These are phyloP conservation scores for Rhamnella rubrinervis DNA, from an alignment of 331 rosid species.

Conservation along the genomic window DNA sequence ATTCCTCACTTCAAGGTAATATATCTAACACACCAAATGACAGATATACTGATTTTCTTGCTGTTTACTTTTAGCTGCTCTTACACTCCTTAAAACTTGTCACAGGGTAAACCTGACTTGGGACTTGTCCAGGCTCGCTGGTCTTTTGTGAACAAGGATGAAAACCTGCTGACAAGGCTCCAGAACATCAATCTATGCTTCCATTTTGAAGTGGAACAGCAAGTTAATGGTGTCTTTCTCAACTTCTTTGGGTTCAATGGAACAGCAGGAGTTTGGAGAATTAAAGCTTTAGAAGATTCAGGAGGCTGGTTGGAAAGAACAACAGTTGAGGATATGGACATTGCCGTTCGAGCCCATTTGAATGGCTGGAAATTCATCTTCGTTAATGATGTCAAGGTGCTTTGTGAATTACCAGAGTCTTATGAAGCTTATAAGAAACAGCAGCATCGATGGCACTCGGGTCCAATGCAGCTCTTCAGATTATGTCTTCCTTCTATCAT, in stretches of 20 bases:
- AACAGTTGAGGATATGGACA: slow-evolving; percentile 98
- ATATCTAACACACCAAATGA: not conserved
- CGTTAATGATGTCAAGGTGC: slow-evolving; percentile 89
- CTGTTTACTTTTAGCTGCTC: not conserved
- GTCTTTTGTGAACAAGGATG: slow-evolving; percentile 93
- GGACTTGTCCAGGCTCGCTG: slow-evolving; percentile 97
- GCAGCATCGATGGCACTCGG: slow-evolving; percentile 99
- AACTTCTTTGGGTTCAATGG: slow-evolving; percentile 99
- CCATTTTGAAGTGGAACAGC: slow-evolving; percentile 99
- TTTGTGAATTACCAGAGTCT: slow-evolving; percentile 93
- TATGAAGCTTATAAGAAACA: slow-evolving; percentile 97
- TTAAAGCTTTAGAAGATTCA: slow-evolving; percentile 87
- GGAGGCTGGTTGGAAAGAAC: slow-evolving; percentile 99
- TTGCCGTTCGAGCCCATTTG: slow-evolving; percentile 92
- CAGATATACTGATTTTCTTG: not conserved
- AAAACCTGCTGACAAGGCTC: slow-evolving; percentile 88
- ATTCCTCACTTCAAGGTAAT: slow-evolving; percentile 85
- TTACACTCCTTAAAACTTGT: slow-evolving; percentile 7
- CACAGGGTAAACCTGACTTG: slow-evolving; percentile 86
- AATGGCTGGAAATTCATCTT: slow-evolving; percentile 93
- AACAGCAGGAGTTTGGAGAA: slow-evolving; percentile 97
- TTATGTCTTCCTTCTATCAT: slow-evolving; percentile 83
- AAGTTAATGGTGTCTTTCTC: slow-evolving; percentile 84
- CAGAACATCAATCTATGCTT: slow-evolving; percentile 94
- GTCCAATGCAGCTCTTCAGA: slow-evolving; percentile 98